A percentile compares a stretch with the other conserved stretches of the same genome.
These are phyloP conservation scores for Rhizomucor pusillus DNA, from an alignment of 371 early-diverging fungal genomes.

Conservation along the genomic window DNA sequence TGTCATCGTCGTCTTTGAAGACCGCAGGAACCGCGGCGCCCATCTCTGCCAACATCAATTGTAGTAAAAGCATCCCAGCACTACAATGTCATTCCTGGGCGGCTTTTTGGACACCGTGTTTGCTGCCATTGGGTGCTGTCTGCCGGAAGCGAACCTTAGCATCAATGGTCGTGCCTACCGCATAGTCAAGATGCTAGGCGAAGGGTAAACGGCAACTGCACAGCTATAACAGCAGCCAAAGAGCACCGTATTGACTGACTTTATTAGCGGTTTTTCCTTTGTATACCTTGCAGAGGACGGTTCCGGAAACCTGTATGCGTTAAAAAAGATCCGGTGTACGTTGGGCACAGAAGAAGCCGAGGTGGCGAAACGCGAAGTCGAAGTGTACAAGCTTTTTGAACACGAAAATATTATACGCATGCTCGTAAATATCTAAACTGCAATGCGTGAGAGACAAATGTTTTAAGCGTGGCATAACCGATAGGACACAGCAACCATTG, in stretches of 20 bases:
- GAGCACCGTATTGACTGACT: not conserved
- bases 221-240: not conserved
- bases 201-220: slow-evolving; percentile 51
- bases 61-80: not conserved
- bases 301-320: slow-evolving; percentile 53
- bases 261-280: slow-evolving; percentile 67
- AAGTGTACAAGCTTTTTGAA: slow-evolving; percentile 60
- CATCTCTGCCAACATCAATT: not conserved
- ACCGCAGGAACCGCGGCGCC: too few species aligned
- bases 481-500: slow-evolving; percentile 64
- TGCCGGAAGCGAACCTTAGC: slow-evolving; percentile 56
- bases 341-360: slow-evolving; percentile 56
- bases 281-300: slow-evolving; percentile 72
- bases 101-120: slow-evolving; percentile 40
- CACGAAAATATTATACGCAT: slow-evolving; percentile 71
- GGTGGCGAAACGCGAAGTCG: slow-evolving; percentile 67
- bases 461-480: too few species aligned
- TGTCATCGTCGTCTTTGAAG: too few species aligned
- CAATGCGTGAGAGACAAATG: too few species aligned
- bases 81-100: slow-evolving; percentile 31
- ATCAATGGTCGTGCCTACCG: slow-evolving; percentile 58
- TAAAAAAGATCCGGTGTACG: slow-evolving; percentile 71
- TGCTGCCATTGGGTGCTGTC: slow-evolving; percentile 44
- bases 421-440: slow-evolving; percentile 53
- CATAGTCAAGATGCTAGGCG: slow-evolving; percentile 65